Percentiles rank a stretch among this genome's conserved stretches.
Evolutionary conservation across 2,329 filamentous ascomycete genomes (phyloP).

Genomic region (Aspergillus sclerotialis): DNA sequence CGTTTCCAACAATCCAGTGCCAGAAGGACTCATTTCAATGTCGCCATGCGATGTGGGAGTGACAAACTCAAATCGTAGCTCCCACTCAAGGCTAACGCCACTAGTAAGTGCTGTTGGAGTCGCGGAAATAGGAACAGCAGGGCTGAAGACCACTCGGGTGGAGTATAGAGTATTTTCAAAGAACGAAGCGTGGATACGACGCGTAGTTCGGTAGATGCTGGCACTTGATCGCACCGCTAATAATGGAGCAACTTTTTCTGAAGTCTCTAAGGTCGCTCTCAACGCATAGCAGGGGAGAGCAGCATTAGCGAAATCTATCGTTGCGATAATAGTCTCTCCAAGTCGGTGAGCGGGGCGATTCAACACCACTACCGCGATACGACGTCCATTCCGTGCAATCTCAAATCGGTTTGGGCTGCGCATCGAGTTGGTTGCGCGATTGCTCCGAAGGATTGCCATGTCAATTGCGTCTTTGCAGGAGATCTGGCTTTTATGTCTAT

Average conservation of each 20-base stretch:
- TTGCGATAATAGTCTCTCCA: conserved; percentile 77
- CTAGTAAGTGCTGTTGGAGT: conserved; percentile 91
- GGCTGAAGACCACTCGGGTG: conserved; percentile 68
- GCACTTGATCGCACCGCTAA: conserved; percentile 79
- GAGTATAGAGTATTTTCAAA: conserved; percentile 81
- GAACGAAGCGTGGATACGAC: conserved; percentile 68
- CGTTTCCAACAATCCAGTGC: conserved; percentile 62
- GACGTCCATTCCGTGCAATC: conserved; percentile 83
- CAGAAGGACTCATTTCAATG: conserved; percentile 28
- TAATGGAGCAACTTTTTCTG: conserved; percentile 71
- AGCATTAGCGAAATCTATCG: conserved; percentile 72
- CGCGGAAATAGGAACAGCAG: conserved; percentile 72
- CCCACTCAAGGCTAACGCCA: conserved; percentile 82
- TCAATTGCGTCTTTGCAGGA: conserved; percentile 82
- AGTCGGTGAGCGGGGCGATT: conserved; percentile 82
- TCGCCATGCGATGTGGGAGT: conserved; percentile 53
- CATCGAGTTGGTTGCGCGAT: conserved; percentile 58
- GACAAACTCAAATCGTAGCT: conserved; percentile 84
- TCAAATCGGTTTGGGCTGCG: conserved; percentile 90
- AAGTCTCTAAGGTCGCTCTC: conserved; percentile 75
- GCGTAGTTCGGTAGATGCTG: conserved; percentile 79
- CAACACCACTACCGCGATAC: conserved; percentile 85
- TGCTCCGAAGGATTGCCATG: conserved; percentile 78
- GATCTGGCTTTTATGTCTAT: conserved; percentile 44
- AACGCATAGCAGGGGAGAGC: conserved; percentile 80